phyloP scores from a whole-genome alignment of 345 rosid genomes.

The Camelina neglecta region DNA sequence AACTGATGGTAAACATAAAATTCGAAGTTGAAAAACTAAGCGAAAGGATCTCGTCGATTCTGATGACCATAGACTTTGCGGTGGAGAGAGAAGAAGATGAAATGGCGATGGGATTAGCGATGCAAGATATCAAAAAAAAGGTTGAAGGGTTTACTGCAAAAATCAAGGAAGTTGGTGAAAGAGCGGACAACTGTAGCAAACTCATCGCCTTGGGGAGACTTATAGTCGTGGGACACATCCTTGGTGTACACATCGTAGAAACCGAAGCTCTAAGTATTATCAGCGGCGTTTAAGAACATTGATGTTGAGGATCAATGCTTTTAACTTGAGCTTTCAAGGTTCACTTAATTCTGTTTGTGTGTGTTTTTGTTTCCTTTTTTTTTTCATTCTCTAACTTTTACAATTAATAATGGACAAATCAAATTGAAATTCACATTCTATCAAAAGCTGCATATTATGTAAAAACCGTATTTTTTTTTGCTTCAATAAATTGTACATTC shows the following conservation, averaged over 20 bases:
- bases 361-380: too few species aligned
- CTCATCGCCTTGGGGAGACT: conserved; percentile 62
- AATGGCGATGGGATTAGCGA: conserved; percentile 49
- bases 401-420: too few species aligned
- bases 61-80: conserved; percentile 52
- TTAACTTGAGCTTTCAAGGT: too few species aligned
- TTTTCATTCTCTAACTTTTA: too few species aligned
- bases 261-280: not conserved
- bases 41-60: conserved; percentile 47
- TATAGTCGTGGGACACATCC: conserved; percentile 54
- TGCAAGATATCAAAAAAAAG: conserved; percentile 67
- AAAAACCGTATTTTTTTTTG: too few species aligned
- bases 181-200: conserved; percentile 59
- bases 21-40: conserved; percentile 49
- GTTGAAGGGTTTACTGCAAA: conserved; percentile 51
- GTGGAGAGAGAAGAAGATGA: conserved; percentile 48
- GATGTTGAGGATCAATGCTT: too few species aligned
- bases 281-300: not conserved
- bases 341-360: too few species aligned
- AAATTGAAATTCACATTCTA: too few species aligned
- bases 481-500: too few species aligned
- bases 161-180: conserved; percentile 55
- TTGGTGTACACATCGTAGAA: conserved; percentile 47
- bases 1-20: conserved; percentile 56
- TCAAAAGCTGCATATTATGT: too few species aligned